A percentile compares a stretch with the other conserved stretches of the same genome.
These are phyloP conservation scores for Salix dunnii DNA, from an alignment of 345 rosid genomes.

Conservation along the genomic window DNA sequence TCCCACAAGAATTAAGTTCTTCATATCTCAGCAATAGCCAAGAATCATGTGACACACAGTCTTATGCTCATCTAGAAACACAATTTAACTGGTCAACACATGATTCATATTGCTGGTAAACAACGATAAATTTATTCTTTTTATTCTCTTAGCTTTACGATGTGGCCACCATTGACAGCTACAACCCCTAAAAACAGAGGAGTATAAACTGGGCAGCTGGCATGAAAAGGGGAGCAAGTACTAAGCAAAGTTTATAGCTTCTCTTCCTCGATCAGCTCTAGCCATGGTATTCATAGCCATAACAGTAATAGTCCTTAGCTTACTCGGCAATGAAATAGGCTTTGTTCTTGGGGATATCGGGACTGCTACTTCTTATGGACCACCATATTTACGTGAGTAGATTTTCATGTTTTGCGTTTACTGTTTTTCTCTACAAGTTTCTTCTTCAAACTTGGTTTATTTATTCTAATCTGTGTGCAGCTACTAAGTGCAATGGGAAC, in stretches of 20 bases:
- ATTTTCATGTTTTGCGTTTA: neutral
- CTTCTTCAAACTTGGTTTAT: neutral
- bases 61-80: too few relatives aligned
- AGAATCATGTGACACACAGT: too few relatives aligned
- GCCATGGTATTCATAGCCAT: neutral
- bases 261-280: neutral
- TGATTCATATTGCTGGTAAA: too few relatives aligned
- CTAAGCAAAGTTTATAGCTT: neutral
- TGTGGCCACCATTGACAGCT: too few relatives aligned
- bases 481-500: neutral
- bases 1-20: too few relatives aligned
- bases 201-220: neutral
- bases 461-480: neutral
- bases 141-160: too few relatives aligned
- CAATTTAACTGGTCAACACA: too few relatives aligned
- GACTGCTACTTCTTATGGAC: slow-evolving; percentile 25
- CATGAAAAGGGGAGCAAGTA: neutral
- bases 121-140: too few relatives aligned
- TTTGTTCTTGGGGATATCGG: slow-evolving; percentile 25
- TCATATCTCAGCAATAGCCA: too few relatives aligned
- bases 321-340: slow-evolving; percentile 1
- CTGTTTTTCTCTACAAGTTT: neutral
- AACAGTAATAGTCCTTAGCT: neutral
- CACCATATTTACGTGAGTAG: slow-evolving; percentile 33
- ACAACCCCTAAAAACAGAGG: neutral